A percentile compares a stretch with the other conserved stretches of the same genome.
Conservation (phyloP, 2,329 filamentous ascomycete genomes). For the Cadophora malorum region DNA sequence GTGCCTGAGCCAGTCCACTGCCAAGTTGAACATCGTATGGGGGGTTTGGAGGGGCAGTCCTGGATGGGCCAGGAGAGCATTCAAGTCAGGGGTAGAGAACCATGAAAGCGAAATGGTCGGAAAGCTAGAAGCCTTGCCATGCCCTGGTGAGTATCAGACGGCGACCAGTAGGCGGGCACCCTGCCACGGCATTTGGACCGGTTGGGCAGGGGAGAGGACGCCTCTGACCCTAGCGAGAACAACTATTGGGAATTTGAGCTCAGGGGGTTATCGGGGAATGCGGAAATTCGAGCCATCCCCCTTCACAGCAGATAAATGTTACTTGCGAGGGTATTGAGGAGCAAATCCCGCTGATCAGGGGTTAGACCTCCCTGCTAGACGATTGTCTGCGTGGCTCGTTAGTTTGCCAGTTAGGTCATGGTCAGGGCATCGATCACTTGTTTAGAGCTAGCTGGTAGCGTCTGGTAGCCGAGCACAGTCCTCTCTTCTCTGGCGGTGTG, state of each 20-base stretch:
- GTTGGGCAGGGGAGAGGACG: neutral
- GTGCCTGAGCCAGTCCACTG: neutral
- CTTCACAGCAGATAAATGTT: neutral
- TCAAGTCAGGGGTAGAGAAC: neutral
- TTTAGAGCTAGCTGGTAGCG: neutral
- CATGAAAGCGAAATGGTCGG: neutral
- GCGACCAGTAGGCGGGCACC: neutral
- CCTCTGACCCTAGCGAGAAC: neutral
- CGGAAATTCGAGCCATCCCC: neutral
- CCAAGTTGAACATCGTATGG: neutral
- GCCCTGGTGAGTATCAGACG: constrained; percentile 8
- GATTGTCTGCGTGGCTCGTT: constrained; percentile 12
- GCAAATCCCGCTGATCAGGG: neutral
- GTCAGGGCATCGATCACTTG: neutral
- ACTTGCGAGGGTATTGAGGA: neutral
- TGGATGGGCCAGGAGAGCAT: neutral
- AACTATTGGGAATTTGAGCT: neutral
- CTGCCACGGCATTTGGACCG: constrained; percentile 8
- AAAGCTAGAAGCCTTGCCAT: neutral
- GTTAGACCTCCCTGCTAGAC: constrained; percentile 1
- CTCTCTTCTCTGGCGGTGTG: constrained; percentile 11
- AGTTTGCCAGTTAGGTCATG: neutral
- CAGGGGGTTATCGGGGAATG: constrained; percentile 2
- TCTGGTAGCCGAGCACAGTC: constrained; percentile 13
- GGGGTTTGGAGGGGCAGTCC: constrained; percentile 3